Evolutionary conservation across 352 stramenopile genomes (phyloP).

Genomic region (Phytophthora boehmeriae): DNA sequence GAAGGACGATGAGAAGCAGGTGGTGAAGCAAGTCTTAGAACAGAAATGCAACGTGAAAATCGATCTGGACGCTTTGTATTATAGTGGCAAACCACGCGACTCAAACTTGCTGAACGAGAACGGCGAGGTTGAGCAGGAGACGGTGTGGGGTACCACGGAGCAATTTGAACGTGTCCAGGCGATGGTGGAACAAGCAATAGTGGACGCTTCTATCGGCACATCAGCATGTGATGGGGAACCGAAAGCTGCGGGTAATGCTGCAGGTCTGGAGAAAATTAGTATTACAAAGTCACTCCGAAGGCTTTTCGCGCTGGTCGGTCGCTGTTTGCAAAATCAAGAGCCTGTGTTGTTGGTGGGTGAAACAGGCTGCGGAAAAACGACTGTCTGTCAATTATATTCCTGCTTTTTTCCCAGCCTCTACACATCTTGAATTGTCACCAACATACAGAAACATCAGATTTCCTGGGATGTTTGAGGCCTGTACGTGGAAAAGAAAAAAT

Average conservation of each 20-base stretch:
- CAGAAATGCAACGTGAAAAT: conserved; percentile 96
- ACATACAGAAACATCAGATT: conserved; percentile 96
- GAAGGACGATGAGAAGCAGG: conserved; percentile 95
- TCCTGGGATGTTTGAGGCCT: conserved; percentile 97
- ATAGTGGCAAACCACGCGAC: conserved; percentile 67
- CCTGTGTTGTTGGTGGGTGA: conserved; percentile 98
- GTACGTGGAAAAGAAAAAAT: conserved; percentile 93
- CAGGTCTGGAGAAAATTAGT: conserved; percentile 86
- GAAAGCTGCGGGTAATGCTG: conserved; percentile 67
- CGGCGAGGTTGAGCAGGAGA: conserved; percentile 77
- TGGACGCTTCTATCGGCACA: conserved; percentile 32
- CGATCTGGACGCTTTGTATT: conserved; percentile 84
- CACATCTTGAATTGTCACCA: conserved; percentile 99
- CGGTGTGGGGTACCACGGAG: conserved; percentile 77
- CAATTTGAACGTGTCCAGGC: conserved; percentile 84
- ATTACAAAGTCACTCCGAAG: conserved; percentile 93
- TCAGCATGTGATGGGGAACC: conserved; percentile 14
- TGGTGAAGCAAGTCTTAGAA: conserved; percentile 95
- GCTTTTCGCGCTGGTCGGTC: conserved; percentile 96
- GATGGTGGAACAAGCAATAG: conserved; percentile 62
- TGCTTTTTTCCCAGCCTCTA: conserved; percentile 94
- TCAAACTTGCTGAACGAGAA: conserved; percentile 79
- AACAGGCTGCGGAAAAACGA: conserved; percentile 99
- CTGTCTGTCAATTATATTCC: conserved; percentile 98
- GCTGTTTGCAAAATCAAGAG: conserved; percentile 97